Base-by-base conservation (phyloP, 2,329 filamentous ascomycete genomes). In the Alternaria metachromatica region DNA sequence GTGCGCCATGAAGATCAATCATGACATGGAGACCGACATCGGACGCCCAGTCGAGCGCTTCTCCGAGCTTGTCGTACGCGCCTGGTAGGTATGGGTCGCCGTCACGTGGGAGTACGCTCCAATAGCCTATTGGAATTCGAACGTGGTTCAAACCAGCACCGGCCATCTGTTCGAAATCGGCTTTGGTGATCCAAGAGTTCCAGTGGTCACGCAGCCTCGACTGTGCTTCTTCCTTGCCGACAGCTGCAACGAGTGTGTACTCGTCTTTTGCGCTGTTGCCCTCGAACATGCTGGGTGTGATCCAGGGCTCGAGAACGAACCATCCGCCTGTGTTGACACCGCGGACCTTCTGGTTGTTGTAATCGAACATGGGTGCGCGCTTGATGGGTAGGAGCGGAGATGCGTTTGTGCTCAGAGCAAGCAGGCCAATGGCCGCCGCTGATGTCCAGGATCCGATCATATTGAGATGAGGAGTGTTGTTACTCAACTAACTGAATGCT, bases 321-420 rank as follows among this genome's bases (percentile, higher is more conserved):
- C 88, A 89, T 30, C 89, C 89, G 57, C 89, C 88, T 6, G 90
- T 81, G 73, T 90, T 91, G 28, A 90, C 88, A 58, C 89, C 89
- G 12, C 87, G 86, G 45, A 90, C 84, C 71, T 87, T 89, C 20
- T 85, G 71, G 46, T 75, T 75, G 60, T 83, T 81, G 76, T 87
- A 89, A 70, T 85, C 77, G 68, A 89, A 89, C 33, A 82, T 77
- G 15, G 82, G 74, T 20, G 70, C 68, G 58, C 76, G 73, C 62
- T 76, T 74, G 43, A 63, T 48, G 25, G 69, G 64, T 61, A 74
- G 68, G 41, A 77, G 44, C 41, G 77, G 77, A 25, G 76, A 74
- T 23, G 76, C 77, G 57, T 72, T 69, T 55, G 75, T 70, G 65
- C 68, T 70, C 48, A 76, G 49, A 11, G 74, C 71, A 21, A 79